Conservation (phyloP, 192 early-diverging fungal species). For the Coemansia sp. region DNA sequence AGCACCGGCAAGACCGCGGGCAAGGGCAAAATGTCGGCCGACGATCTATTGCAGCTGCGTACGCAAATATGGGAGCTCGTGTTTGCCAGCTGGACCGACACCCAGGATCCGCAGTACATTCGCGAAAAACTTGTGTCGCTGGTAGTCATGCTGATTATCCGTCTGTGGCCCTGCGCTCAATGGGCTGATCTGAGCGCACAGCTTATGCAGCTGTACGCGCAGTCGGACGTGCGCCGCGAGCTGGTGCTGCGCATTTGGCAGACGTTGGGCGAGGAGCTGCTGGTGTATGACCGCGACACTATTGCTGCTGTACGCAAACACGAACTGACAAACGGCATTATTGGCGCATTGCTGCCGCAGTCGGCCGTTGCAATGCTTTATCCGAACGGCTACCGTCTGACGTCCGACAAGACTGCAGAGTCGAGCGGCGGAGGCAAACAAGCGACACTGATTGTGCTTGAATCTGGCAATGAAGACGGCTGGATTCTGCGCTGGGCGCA, state of each 20-base stretch:
- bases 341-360: slow-evolving; percentile 37
- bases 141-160: slow-evolving; percentile 32
- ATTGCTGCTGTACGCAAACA: slow-evolving; percentile 31
- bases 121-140: slow-evolving; percentile 43
- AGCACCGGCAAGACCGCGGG: not conserved
- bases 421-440: slow-evolving; percentile 6
- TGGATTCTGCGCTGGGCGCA: slow-evolving; percentile 39
- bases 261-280: slow-evolving; percentile 49
- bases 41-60: slow-evolving; percentile 17
- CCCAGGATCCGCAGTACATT: slow-evolving; percentile 23
- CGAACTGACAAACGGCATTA: slow-evolving; percentile 44
- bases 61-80: slow-evolving; percentile 24
- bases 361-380: slow-evolving; percentile 31
- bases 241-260: slow-evolving; percentile 42
- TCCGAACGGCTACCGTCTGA: slow-evolving; percentile 37
- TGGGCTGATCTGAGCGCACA: slow-evolving; percentile 39
- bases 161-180: slow-evolving; percentile 33
- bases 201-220: slow-evolving; percentile 28
- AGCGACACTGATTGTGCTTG: slow-evolving; percentile 24
- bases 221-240: slow-evolving; percentile 16
- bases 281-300: slow-evolving; percentile 46
- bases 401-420: slow-evolving; percentile 7
- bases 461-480: slow-evolving; percentile 44
- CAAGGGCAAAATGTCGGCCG: slow-evolving; percentile 1
- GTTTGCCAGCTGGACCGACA: not conserved